These are phyloP conservation scores for Pythium biforme DNA, from an alignment of 352 stramenopile species.

Conservation along the genomic window DNA sequence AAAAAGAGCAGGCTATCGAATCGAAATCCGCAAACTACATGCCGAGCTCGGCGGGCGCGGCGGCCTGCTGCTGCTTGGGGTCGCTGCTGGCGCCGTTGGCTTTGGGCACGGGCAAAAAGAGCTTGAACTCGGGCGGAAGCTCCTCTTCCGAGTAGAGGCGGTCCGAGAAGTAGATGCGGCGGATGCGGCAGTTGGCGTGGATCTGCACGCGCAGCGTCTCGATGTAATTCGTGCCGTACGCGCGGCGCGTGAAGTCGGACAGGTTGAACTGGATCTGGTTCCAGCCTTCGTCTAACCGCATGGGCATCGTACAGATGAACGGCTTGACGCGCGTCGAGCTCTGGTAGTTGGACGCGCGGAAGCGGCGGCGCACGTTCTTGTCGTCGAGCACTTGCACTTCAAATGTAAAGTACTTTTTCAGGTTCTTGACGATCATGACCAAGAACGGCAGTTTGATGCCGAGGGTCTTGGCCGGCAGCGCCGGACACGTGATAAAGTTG, in stretches of 20 bases:
- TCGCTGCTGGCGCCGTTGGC: conserved; percentile 51
- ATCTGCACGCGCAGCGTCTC: conserved; percentile 97
- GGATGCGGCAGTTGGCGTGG: conserved; percentile 97
- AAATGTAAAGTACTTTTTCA: conserved; percentile 99
- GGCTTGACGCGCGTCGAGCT: conserved; percentile 96
- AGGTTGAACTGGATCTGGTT: conserved; percentile 99
- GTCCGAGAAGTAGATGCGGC: conserved; percentile 98
- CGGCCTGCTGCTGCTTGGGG: conserved; percentile 38
- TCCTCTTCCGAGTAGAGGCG: conserved; percentile 97
- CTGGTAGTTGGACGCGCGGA: conserved; percentile 97
- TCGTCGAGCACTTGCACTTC: conserved; percentile 98
- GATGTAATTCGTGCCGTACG: conserved; percentile 98
- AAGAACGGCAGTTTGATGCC: conserved; percentile 98
- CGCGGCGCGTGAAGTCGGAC: conserved; percentile 95
- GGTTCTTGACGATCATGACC: conserved; percentile 99
- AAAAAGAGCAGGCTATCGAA: not conserved
- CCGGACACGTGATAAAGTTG: conserved; percentile 97
- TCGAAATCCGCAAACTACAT: conserved; percentile 7
- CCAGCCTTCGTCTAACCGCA: conserved; percentile 97
- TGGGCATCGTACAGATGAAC: conserved; percentile 99
- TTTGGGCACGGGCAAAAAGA: conserved; percentile 95
- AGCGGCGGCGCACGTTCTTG: conserved; percentile 96
- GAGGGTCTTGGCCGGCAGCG: conserved; percentile 93
- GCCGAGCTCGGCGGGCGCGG: conserved; percentile 6
- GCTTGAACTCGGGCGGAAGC: conserved; percentile 96